These are phyloP conservation scores for Incumbomyces lentus DNA, from an alignment of 2,329 filamentous ascomycete genomes.

Conservation along the genomic window DNA sequence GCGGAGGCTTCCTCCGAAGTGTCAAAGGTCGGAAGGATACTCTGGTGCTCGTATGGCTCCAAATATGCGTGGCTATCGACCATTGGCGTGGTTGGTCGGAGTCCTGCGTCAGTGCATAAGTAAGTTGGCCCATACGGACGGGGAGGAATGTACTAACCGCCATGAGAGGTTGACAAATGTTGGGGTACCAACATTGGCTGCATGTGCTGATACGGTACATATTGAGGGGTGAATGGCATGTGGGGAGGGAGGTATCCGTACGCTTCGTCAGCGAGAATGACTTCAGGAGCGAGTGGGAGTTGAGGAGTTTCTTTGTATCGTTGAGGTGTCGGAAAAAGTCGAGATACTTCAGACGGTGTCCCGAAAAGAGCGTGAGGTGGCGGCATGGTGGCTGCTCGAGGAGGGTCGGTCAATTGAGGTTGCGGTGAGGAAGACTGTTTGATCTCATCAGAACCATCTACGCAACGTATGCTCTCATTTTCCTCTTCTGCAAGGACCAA, in stretches of 20 bases:
- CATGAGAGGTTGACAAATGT: neutral
- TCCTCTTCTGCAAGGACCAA: slow-evolving; percentile 14
- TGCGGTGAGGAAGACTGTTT: neutral
- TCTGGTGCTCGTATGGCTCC: neutral
- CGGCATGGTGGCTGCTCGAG: neutral
- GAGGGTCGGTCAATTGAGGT: neutral
- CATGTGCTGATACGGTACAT: neutral
- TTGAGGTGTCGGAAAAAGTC: neutral
- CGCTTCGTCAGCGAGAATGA: neutral
- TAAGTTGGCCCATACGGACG: neutral
- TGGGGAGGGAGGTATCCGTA: neutral
- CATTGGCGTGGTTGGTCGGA: neutral
- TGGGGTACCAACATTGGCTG: neutral
- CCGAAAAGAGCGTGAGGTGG: neutral
- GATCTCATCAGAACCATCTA: neutral
- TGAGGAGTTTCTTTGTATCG: neutral
- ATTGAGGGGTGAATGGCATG: neutral
- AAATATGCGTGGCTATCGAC: neutral
- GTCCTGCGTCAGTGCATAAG: neutral
- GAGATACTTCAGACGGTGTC: neutral
- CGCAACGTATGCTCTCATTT: neutral
- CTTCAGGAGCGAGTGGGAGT: neutral
- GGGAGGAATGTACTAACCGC: neutral
- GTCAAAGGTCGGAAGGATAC: too few relatives aligned
- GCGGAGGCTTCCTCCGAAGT: neutral